Percentiles rank a stretch among this genome's conserved stretches.
These are phyloP conservation scores for Neocucurbitaria cava DNA, from an alignment of 2,329 filamentous ascomycete genomes.

Conservation along the genomic window DNA sequence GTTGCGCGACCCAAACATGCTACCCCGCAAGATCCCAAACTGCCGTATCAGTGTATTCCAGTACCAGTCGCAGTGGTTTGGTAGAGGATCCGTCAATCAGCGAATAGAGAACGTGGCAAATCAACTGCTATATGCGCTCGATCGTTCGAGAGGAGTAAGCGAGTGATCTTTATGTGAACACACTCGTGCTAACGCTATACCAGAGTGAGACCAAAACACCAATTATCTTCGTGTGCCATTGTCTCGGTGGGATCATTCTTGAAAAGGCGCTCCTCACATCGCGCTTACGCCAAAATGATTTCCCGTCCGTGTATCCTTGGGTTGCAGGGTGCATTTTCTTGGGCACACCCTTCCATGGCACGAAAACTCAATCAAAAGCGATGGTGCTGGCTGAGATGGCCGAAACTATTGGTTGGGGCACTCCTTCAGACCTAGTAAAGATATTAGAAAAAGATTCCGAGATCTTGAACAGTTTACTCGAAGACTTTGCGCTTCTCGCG, in stretches of 20 bases:
- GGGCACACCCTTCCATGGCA: slow-evolving; percentile 28
- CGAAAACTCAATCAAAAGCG: slow-evolving; percentile 24
- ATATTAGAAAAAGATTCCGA: slow-evolving; percentile 28
- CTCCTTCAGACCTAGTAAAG: slow-evolving; percentile 20
- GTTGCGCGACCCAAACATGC: slow-evolving; percentile 39
- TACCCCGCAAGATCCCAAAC: slow-evolving; percentile 31
- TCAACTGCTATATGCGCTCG: slow-evolving; percentile 29
- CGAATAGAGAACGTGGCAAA: slow-evolving; percentile 35
- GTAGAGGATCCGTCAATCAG: slow-evolving; percentile 35
- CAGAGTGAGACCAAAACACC: slow-evolving; percentile 28
- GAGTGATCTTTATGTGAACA: neutral
- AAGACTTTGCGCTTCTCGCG: slow-evolving; percentile 23
- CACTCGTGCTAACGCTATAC: slow-evolving; percentile 6
- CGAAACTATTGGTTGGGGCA: slow-evolving; percentile 21
- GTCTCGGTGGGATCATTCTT: slow-evolving; percentile 37
- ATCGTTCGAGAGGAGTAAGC: slow-evolving; percentile 24
- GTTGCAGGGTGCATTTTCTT: slow-evolving; percentile 32
- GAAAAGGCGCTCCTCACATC: slow-evolving; percentile 28
- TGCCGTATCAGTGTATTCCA: slow-evolving; percentile 38
- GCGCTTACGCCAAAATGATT: slow-evolving; percentile 19
- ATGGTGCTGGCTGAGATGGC: slow-evolving; percentile 27
- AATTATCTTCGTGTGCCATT: slow-evolving; percentile 41
- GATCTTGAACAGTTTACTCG: slow-evolving; percentile 15
- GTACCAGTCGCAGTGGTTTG: slow-evolving; percentile 41
- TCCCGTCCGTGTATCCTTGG: slow-evolving; percentile 27